Evolutionary conservation across 1,284 basidiomycete species (phyloP).

Genomic region (Albatrellus sp.): DNA sequence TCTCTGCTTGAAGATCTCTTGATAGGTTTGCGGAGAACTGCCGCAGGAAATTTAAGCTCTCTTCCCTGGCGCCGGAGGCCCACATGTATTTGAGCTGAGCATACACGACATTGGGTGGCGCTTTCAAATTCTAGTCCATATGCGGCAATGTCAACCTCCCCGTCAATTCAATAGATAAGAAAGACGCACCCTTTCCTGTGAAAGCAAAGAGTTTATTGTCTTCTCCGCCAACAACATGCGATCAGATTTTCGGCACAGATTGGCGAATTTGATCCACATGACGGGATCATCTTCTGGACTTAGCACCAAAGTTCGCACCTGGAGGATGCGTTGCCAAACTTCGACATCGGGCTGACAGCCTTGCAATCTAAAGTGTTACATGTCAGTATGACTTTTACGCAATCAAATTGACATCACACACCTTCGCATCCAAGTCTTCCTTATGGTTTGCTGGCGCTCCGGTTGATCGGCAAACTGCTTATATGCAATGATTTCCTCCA

Average conservation of each 20-base stretch:
- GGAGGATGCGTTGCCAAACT: constrained; percentile 96
- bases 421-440: constrained; percentile 94
- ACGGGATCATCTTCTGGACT: constrained; percentile 91
- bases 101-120: constrained; percentile 94
- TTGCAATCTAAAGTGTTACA: constrained; percentile 48
- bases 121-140: constrained; percentile 46
- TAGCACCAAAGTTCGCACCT: constrained; percentile 90
- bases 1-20: constrained; percentile 62
- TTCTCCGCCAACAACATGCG: constrained; percentile 89
- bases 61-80: constrained; percentile 73
- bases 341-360: constrained; percentile 98
- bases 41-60: constrained; percentile 79
- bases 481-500: constrained; percentile 96
- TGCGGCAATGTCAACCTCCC: neutral
- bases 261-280: constrained; percentile 96
- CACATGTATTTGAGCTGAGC: constrained; percentile 96
- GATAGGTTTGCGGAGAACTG: constrained; percentile 74
- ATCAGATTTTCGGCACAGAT: constrained; percentile 78
- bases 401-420: constrained; percentile 17
- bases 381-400: constrained; percentile 1
- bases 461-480: constrained; percentile 93
- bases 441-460: constrained; percentile 77
- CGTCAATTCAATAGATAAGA: neutral
- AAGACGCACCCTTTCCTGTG: constrained; percentile 42
- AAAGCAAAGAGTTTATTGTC: constrained; percentile 87